Base-by-base conservation (phyloP, 1,284 basidiomycete genomes). In the Sporisorium iseilematis-ciliati region DNA sequence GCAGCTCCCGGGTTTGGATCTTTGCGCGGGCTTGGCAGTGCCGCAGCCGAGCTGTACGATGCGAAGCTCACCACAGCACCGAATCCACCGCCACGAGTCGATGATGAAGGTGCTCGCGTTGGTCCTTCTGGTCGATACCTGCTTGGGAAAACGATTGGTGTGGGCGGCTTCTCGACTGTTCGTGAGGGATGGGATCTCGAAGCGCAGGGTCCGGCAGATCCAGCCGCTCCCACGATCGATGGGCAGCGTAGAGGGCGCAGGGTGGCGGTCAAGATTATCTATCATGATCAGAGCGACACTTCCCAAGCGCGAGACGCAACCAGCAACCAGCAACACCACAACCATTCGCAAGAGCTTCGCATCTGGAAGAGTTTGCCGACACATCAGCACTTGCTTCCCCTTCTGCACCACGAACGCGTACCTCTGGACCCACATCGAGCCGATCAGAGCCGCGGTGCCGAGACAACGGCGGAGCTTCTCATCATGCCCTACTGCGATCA, bases 141-240 rank as follows among this genome's bases (percentile, higher is more conserved):
- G 6, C 88, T 97, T 0, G 94, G 92, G 21, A 88, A 89, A 52
- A 87, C 92, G 75, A 89, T 97, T 11, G 95, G 93, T 18, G 88
- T 90, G 58, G 95, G 95, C 7, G 93, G 91, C 8, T 94, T 94
- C 84, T 94, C 93, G n/a, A 91, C 90, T 45, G 93, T 97, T 52
- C 88, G 92, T 48, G 89, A 90, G 42, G 94, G 61, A 12, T 82
- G 67, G 75, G 80, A 81, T 52, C 52, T 77, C 12, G 62, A 68
- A 26, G 64, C 56, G 4, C 48, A 69, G 48, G 65, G 50, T 18
- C 61, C 68, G 1, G 33, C 56, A 26, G 59, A 73, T n/a, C 65
- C 61, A 1, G 55, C 65, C 7, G 63, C 65, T 41, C 65, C 73
- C 25, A n/a, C 53, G 10, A 49, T 66, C 40, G 62, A 72, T 18